Base-by-base conservation (phyloP, 306 rosid species). In the Quercus rubra region DNA sequence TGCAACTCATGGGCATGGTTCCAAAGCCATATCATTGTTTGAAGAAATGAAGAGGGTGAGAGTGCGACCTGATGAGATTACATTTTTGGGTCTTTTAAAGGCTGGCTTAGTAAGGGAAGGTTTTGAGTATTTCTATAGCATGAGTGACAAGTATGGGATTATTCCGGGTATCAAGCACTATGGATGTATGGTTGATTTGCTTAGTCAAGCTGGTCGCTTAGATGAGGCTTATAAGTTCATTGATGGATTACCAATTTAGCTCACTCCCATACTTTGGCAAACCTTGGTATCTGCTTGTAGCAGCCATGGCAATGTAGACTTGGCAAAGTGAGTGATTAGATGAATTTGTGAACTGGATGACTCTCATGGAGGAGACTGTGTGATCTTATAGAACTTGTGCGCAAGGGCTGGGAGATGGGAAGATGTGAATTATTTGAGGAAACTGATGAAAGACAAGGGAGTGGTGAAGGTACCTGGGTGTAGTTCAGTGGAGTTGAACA, bases 61-160 rank as follows among this genome's bases (percentile, higher is more conserved):
- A 75, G 85, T 89, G 73, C 67, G 61, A 80, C 97, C 97, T 33
- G 96, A 90, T 68, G 94, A 90, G 80, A 89, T 94, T 68, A 94
- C 92, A 1, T 89, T 89, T 83, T 78, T 94, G 59, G 95, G 92
- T 31, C 78, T 94, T 49, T 83, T 94, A 74, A 85, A 89, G 64
- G 96, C 97, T 43, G 98, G 97, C 33, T 74, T 92, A 66, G 90
- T 92, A 15, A 89, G 88, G 77, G 87, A 92, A 84, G 97, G 94
- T 63, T 82, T 70, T 68, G 55, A 82, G 61, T 92, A 83, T 80
- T 94, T 92, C 78, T 69, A 56, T 76, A 71, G 86, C 54, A 94
- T 92, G 98, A 81, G 70, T 21, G 76, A 81, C 68, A 82, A 75
- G 75, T 6, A 35, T 6, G 41, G 41, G 41, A 35, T 6, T 35